Evolutionary conservation across 441 rosid genomes (phyloP).

Genomic region (Adansonia rubrostipa): DNA sequence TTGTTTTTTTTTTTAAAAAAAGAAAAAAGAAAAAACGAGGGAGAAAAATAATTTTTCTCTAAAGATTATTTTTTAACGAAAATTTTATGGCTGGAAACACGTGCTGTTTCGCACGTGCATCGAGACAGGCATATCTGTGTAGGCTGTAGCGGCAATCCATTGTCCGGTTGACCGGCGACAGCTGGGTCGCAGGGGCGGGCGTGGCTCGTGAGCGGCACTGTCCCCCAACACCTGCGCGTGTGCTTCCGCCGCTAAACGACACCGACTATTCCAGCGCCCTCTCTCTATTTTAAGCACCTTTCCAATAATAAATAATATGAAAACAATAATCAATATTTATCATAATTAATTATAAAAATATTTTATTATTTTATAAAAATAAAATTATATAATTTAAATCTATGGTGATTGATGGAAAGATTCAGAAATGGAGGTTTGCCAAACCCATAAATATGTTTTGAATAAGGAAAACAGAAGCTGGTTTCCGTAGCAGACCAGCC

Average conservation of each 20-base stretch:
- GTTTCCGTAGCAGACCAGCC: neutral
- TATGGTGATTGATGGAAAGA: no score
- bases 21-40: no score
- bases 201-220: constrained; percentile 47
- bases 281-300: neutral
- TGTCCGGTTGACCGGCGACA: constrained; percentile 89
- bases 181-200: constrained; percentile 34
- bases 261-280: constrained; percentile 29
- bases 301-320: no score
- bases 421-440: no score
- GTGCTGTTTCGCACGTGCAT: constrained; percentile 36
- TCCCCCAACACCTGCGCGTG: constrained; percentile 42
- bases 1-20: no score
- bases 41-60: no score
- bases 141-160: constrained; percentile 38
- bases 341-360: no score
- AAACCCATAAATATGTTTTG: no score
- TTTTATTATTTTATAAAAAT: no score
- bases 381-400: no score
- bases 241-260: constrained; percentile 41
- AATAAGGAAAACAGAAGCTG: no score
- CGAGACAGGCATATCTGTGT: constrained; percentile 22
- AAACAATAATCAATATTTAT: no score
- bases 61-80: neutral
- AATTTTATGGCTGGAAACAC: constrained; percentile 11